Conservation (phyloP, 371 early-diverging fungal genomes). For the Circinella umbellata region DNA sequence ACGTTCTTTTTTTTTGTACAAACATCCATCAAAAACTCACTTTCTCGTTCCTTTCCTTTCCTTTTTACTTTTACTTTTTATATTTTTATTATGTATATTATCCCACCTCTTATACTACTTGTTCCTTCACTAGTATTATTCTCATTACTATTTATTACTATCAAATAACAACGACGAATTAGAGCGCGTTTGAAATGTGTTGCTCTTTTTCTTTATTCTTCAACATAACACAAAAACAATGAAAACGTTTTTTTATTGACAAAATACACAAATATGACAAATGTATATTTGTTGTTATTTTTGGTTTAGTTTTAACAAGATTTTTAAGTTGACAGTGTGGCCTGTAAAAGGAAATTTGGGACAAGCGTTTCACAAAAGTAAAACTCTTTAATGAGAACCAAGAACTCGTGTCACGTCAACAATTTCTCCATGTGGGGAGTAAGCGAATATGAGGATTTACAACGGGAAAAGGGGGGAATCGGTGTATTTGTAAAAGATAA, state of each 20-base stretch:
- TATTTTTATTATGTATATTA: conserved; percentile 1
- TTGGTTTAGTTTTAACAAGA: background rate
- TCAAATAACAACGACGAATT: background rate
- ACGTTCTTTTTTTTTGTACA: background rate
- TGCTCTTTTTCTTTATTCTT: background rate
- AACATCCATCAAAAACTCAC: background rate
- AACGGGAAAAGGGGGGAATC: no score
- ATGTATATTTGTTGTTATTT: background rate
- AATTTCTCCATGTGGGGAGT: no score
- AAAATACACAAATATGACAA: background rate
- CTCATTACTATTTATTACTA: background rate
- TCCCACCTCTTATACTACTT: background rate
- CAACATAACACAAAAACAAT: background rate
- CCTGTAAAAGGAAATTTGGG: conserved; percentile 5
- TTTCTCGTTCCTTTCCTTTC: no score
- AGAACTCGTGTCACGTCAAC: no score
- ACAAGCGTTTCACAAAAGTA: background rate
- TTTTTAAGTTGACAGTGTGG: conserved; percentile 8
- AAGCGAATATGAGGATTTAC: no score
- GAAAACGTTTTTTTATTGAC: background rate
- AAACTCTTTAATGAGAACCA: no score
- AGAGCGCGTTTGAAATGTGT: background rate
- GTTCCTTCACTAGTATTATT: background rate
- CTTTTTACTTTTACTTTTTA: background rate
- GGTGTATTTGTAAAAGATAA: no score